These are phyloP conservation scores for Lactuca sativa DNA, from an alignment of 129 eudicot genomes.

Conservation along the genomic window DNA sequence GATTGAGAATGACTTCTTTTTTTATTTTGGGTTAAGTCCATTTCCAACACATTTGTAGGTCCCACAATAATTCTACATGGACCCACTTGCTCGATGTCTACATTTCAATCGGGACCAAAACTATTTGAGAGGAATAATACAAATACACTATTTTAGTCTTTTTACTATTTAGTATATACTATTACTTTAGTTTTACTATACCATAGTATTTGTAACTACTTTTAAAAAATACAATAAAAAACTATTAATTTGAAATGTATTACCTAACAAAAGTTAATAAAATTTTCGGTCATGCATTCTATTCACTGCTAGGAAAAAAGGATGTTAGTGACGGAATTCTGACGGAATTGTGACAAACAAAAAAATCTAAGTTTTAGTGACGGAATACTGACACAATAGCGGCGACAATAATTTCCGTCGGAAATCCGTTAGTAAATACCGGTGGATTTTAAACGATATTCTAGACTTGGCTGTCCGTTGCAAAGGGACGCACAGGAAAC, in stretches of 20 bases:
- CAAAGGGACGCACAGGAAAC: too few relatives aligned
- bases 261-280: background rate
- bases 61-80: slow-evolving; percentile 32
- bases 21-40: slow-evolving; percentile 28
- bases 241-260: background rate
- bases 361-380: too few relatives aligned
- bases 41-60: slow-evolving; percentile 33
- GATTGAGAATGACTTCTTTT: slow-evolving; percentile 41
- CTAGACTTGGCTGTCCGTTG: too few relatives aligned
- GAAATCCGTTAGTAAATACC: too few relatives aligned
- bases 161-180: background rate
- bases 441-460: too few relatives aligned
- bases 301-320: too few relatives aligned
- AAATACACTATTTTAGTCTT: background rate
- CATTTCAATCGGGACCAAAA: background rate
- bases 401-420: too few relatives aligned
- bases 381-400: too few relatives aligned
- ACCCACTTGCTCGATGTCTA: background rate
- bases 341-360: too few relatives aligned
- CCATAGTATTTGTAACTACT: background rate
- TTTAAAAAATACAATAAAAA: too few relatives aligned
- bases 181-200: too few relatives aligned
- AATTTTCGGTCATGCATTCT: background rate
- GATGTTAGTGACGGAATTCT: too few relatives aligned
- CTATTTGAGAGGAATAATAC: background rate